Evolutionary conservation across 1,284 basidiomycete genomes (phyloP), one percentile per base, ranked within the genome.

Genomic region (Microbotryomycetes sp.): DNA sequence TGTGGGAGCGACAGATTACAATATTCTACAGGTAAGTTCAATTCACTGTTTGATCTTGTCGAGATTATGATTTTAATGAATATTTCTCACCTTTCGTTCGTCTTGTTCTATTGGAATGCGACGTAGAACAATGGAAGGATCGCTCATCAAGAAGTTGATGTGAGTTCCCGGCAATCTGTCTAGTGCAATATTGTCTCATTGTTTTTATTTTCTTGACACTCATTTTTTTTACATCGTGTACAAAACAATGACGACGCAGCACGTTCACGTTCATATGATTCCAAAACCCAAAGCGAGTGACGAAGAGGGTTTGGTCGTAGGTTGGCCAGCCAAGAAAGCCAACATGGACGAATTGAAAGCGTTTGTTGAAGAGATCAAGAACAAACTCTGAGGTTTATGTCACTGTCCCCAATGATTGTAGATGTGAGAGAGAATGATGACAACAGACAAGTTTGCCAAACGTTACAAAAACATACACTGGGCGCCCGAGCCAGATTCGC

Each of bases 291-390:
- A 63, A 36, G 67, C 56, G 25, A 68, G 69, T 52, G 73, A 74
- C 59, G 66, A 76, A 59, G 68, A 76, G 61, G 78, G 78, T 22
- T 73, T 79, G n/a, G 74, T 72, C 16, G 67, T 79, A 48, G 76
- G 74, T 31, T 79, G 78, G 78, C 77, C 77, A n/a, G 68, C 74
- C 14, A 71, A 73, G 52, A 59, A 73, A 55, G 74, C 76, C 3
- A 69, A 73, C 57, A 76, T 75, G 73, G 73, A 74, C 49, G 72
- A 74, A 49, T 71, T 79, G n/a, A 72, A 76, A 57, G 70, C 67
- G 58, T 65, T 63, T 28, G 58, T 56, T 19, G 70, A 74, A 49
- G 68, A 71, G 42, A 51, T 72, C 56, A 72, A 66, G 63, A 56
- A 52, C 16, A 71, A 71, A 63, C 57, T 73, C 16, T 71, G 49